phyloP scores from a whole-genome alignment of 176 grass and related monocot species.

The Coix lacrymajobi region DNA sequence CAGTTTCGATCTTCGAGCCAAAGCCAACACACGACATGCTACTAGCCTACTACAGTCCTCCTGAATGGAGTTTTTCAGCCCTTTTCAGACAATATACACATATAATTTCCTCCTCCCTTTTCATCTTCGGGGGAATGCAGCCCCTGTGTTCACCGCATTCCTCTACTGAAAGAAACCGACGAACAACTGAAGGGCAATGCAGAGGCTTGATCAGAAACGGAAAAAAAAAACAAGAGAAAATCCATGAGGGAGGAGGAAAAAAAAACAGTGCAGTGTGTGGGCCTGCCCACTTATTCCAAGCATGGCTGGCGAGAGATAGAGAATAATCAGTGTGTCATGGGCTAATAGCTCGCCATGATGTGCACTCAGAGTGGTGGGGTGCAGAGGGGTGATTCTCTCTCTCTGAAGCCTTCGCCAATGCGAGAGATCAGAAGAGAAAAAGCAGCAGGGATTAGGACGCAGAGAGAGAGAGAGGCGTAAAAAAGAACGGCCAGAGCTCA shows the following conservation, averaged over 20 bases:
- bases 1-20: background rate
- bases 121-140: background rate
- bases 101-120: too few relatives aligned
- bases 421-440: background rate
- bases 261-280: background rate
- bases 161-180: background rate
- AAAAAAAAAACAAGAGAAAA: background rate
- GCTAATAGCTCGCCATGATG: background rate
- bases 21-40: background rate
- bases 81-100: background rate
- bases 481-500: constrained; percentile 56
- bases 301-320: background rate
- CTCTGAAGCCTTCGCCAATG: background rate
- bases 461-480: background rate
- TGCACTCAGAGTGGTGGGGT: background rate
- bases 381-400: background rate
- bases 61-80: background rate
- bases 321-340: background rate
- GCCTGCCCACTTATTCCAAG: background rate
- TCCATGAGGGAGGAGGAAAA: background rate
- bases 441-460: constrained; percentile 22
- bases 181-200: background rate
- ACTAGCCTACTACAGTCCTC: too few relatives aligned
- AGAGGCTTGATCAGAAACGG: background rate
- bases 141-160: background rate